Evolutionary conservation across 2,329 filamentous ascomycete species (phyloP).

Genomic region (Leptographium lundbergii): DNA sequence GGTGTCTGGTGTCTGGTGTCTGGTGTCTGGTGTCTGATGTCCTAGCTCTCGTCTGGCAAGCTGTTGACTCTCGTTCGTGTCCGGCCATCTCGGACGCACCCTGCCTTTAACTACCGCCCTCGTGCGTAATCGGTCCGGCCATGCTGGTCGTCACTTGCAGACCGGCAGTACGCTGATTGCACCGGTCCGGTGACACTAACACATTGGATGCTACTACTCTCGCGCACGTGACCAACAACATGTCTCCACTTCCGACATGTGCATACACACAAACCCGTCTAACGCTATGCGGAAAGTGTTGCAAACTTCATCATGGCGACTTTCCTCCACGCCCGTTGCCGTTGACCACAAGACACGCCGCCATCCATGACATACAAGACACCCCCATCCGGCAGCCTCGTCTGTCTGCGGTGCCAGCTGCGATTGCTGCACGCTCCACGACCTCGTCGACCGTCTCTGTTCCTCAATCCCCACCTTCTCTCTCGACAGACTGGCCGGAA

Average conservation of each 20-base stretch:
- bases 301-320: constrained; percentile 3
- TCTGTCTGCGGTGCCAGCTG: constrained; percentile 4
- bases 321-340: neutral
- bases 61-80: too few relatives aligned
- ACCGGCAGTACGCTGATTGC: too few relatives aligned
- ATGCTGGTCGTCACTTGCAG: too few relatives aligned
- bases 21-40: too few relatives aligned
- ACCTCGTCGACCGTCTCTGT: neutral
- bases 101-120: too few relatives aligned
- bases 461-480: neutral
- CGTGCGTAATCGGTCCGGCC: too few relatives aligned
- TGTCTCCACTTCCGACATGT: too few relatives aligned
- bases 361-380: neutral
- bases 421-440: neutral
- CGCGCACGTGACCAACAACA: neutral
- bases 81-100: too few relatives aligned
- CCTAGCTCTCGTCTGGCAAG: too few relatives aligned
- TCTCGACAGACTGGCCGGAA: neutral
- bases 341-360: neutral
- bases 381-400: neutral
- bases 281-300: neutral
- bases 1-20: too few relatives aligned
- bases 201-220: too few relatives aligned
- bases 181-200: too few relatives aligned
- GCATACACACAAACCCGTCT: neutral